Base-by-base conservation (phyloP, 345 rosid species). In the Moricandia moricandioides region DNA sequence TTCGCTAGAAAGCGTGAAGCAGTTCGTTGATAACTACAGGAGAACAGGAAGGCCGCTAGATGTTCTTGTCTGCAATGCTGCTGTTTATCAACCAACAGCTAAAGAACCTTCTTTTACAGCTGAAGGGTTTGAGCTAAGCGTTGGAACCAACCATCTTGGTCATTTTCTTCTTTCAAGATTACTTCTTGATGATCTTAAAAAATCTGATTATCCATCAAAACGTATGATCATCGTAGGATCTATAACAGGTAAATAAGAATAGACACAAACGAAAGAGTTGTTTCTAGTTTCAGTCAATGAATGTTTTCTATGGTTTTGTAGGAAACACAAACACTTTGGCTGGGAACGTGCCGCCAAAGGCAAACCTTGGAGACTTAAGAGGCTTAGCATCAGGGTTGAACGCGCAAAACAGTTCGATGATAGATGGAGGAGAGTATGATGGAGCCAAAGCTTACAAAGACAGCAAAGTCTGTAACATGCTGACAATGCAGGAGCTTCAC, bases 391-490 rank as follows among this genome's bases (percentile, higher is more conserved):
- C 93, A 4, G 99, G 99, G 10, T 78, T 95, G 72, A 85, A 79
- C 13, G 97, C 94, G 31, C 90, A 87, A 81, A 90, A 80, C 84
- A 87, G 97, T 3, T 52, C 97, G 43, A 95, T 95, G 99, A 86
- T 95, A 14, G 97, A 95, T 59, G 99, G 99, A 14, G 99, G 92
- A 34, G 88, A 89, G 0, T 95, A 82, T 12, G 99, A 95, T 67
- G 97, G 99, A 34, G 99, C 99, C 21, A 92, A 95, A 81, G 96
- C 99, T 67, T 92, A 95, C 80, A 95, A 92, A 82, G 99, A 95
- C 86, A 95, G 99, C 83, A 95, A 95, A 74, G 97, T 95, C 52
- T 95, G 97, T 85, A 95, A 95, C 76, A 95, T 95, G 97, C 86
- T 95, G 35, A 87, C 88, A 1, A 95, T 95, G 97, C 99, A 92